phyloP scores from a whole-genome alignment of 805 yeast genomes.

The Nakazawaea ernobii region DNA sequence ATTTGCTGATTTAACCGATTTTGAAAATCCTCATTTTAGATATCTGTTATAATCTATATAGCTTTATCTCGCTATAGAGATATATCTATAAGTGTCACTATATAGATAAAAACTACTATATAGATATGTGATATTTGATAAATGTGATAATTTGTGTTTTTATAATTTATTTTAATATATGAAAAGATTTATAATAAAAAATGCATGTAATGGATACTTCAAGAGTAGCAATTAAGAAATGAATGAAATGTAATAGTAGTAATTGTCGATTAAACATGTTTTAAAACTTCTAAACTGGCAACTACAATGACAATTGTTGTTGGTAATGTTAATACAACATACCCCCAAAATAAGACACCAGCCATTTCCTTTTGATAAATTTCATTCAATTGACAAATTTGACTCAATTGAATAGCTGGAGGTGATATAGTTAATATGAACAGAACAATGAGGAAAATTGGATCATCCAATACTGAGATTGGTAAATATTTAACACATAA shows the following conservation, averaged over 20 bases:
- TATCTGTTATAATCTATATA: slow-evolving; percentile 26
- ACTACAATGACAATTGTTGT: slow-evolving; percentile 70
- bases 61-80: too few species aligned
- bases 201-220: neutral
- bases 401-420: slow-evolving; percentile 80
- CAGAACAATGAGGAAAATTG: slow-evolving; percentile 72
- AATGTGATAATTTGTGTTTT: slow-evolving; percentile 37
- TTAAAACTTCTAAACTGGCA: slow-evolving; percentile 51
- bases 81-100: slow-evolving; percentile 16
- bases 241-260: neutral
- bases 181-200: too few species aligned
- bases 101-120: too few species aligned
- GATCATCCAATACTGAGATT: slow-evolving; percentile 71
- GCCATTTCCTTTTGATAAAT: slow-evolving; percentile 79
- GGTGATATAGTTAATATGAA: slow-evolving; percentile 74
- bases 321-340: slow-evolving; percentile 69
- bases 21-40: slow-evolving; percentile 45
- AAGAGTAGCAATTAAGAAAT: neutral
- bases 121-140: too few species aligned
- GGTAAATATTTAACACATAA: slow-evolving; percentile 56
- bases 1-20: slow-evolving; percentile 49
- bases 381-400: slow-evolving; percentile 72
- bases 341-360: slow-evolving; percentile 78
- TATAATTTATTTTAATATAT: neutral
- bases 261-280: slow-evolving; percentile 27